These are phyloP conservation scores for Cladophialophora yegresii DNA, from an alignment of 2,329 filamentous ascomycete genomes.

Conservation along the genomic window DNA sequence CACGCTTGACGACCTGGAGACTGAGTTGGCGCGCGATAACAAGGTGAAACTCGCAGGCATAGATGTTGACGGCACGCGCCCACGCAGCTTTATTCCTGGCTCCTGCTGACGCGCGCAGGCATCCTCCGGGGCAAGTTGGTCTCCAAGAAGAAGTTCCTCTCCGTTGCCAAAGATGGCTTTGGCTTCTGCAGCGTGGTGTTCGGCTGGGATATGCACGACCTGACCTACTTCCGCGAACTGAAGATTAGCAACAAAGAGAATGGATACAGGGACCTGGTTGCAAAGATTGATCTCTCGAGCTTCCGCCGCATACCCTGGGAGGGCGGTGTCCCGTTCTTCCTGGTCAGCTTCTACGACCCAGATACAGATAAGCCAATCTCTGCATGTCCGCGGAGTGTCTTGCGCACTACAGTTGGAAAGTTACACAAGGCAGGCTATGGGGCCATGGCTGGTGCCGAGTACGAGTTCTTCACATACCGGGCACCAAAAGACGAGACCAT, in stretches of 20 bases:
- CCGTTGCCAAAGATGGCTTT: slow-evolving; percentile 76
- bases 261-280: slow-evolving; percentile 82
- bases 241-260: slow-evolving; percentile 87
- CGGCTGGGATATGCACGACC: slow-evolving; percentile 96
- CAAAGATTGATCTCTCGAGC: slow-evolving; percentile 73
- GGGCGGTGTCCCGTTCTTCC: slow-evolving; percentile 78
- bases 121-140: slow-evolving; percentile 86
- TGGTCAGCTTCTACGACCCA: slow-evolving; percentile 80
- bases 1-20: slow-evolving; percentile 65
- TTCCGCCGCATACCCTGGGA: slow-evolving; percentile 92
- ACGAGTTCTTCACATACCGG: slow-evolving; percentile 92
- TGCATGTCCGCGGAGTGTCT: slow-evolving; percentile 75
- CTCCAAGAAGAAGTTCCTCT: slow-evolving; percentile 89
- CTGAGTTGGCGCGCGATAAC: slow-evolving; percentile 68
- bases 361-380: slow-evolving; percentile 71
- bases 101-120: slow-evolving; percentile 27
- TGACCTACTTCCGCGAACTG: slow-evolving; percentile 82
- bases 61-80: slow-evolving; percentile 70
- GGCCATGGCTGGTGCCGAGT: slow-evolving; percentile 90
- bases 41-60: slow-evolving; percentile 86
- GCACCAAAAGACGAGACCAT: slow-evolving; percentile 56
- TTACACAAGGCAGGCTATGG: slow-evolving; percentile 68
- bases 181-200: slow-evolving; percentile 95
- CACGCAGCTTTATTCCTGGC: background rate
- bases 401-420: slow-evolving; percentile 69